Percentiles rank a stretch among this genome's conserved stretches.
Evolutionary conservation across 257 asterid species (phyloP).

Genomic region (Echium plantagineum): DNA sequence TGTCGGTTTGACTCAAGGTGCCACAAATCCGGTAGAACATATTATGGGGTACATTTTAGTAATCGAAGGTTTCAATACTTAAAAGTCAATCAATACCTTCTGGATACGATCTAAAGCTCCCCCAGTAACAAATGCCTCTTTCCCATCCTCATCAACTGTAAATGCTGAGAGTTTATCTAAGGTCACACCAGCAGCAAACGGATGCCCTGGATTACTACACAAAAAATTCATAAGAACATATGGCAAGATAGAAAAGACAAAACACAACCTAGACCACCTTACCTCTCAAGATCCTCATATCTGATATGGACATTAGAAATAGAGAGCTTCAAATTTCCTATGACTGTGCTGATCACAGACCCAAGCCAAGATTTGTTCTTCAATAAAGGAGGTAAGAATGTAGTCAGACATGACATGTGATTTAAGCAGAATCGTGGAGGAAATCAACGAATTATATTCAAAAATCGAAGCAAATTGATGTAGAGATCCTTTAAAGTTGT

Average conservation of each 20-base stretch:
- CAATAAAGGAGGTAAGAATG: slow-evolving; percentile 17
- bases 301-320: slow-evolving; percentile 90
- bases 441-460: neutral
- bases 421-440: neutral
- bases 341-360: slow-evolving; percentile 85
- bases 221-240: slow-evolving; percentile 12
- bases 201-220: slow-evolving; percentile 86
- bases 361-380: slow-evolving; percentile 96
- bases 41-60: neutral
- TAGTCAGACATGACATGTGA: slow-evolving; percentile 9
- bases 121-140: slow-evolving; percentile 79
- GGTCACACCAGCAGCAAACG: slow-evolving; percentile 86
- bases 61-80: neutral
- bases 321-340: slow-evolving; percentile 94
- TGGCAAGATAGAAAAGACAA: slow-evolving; percentile 2
- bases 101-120: slow-evolving; percentile 79
- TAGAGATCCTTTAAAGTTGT: neutral
- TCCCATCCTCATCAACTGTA: slow-evolving; percentile 82
- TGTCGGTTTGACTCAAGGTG: neutral
- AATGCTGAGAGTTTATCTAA: slow-evolving; percentile 85
- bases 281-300: slow-evolving; percentile 98
- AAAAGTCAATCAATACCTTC: slow-evolving; percentile 42
- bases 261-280: slow-evolving; percentile 11
- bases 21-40: neutral
- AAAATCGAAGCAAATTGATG: neutral